Evolutionary conservation across 345 rosid species (phyloP).

Genomic region (Clausena lansium): DNA sequence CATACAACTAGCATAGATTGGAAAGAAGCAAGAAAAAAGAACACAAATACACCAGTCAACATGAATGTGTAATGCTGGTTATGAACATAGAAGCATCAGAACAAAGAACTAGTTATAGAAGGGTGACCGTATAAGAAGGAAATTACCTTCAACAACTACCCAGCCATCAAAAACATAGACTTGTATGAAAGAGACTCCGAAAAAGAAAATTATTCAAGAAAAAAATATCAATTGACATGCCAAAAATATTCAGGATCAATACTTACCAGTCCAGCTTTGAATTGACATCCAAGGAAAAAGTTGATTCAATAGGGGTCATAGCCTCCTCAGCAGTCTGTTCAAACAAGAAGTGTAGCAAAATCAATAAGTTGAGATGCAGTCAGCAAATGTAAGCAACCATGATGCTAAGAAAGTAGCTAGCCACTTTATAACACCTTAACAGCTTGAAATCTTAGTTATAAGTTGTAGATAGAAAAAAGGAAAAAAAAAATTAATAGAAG

Average conservation of each 20-base stretch:
- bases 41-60: not conserved
- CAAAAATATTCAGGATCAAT: slow-evolving; percentile 4
- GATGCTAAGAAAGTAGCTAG: not conserved
- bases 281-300: slow-evolving; percentile 93
- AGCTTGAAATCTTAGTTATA: not conserved
- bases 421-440: not conserved
- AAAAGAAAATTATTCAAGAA: not conserved
- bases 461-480: not conserved
- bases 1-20: not conserved
- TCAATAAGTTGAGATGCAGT: not conserved
- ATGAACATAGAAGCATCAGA: not conserved
- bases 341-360: slow-evolving; percentile 18
- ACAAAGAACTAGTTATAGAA: not conserved
- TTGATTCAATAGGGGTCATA: slow-evolving; percentile 98
- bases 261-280: slow-evolving; percentile 95
- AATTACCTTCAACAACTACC: not conserved
- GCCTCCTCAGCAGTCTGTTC: slow-evolving; percentile 97
- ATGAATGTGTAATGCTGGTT: not conserved
- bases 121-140: not conserved
- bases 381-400: not conserved
- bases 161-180: not conserved
- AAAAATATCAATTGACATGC: not conserved
- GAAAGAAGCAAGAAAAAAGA: not conserved
- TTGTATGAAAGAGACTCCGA: not conserved
- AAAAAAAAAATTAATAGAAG: not conserved